Base-by-base conservation (phyloP, 2,329 filamentous ascomycete species). In the Ilyonectria destructans region DNA sequence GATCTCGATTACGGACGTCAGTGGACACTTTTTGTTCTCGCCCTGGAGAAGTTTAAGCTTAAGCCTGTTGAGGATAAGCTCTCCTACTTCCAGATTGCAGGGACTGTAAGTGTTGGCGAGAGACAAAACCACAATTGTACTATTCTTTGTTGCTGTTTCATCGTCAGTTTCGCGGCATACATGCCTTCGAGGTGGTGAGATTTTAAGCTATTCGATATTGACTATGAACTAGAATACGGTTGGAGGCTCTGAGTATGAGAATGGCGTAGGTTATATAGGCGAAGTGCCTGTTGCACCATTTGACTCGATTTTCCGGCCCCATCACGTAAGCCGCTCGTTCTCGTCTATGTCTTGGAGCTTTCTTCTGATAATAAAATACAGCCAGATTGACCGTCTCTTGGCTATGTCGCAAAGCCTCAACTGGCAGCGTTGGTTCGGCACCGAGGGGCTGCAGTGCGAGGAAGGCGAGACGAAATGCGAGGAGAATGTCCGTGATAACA, bases 281-380 rank as follows among this genome's bases (percentile, higher is more conserved):
- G 85, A 84, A 67, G 82, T 85, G 13, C 83, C 86, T 35, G 88
- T 87, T 67, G 87, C 90, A 13, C 85, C 88, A 0, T 92, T 90
- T 75, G 91, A 92, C 75, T 90, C 90, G 0, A 79, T 89, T 9
- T 92, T 91, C 78, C 90, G 85, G 85, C 80, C 92, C 6, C 89
- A 92, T 72, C 90, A 78, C 83, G 70, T 72, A 61, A n/a, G 68
- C 49, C 15, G 3, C 9, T 13, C 5, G 6, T n/a, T n/a, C 48
- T n/a, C 8, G 9, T 13, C 19, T 8, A 1, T 29, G 21, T 4
- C 21, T 4, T 23, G 21, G 21, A 23, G 21, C 15, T n/a, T 1
- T 3, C 2, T 43, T 52, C 52, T 66, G 6, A 66, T 58, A 3
- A 10, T n/a, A n/a, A 3, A 9, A 2, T 3, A 19, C 9, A 68